phyloP scores from a whole-genome alignment of 257 asterid species.

The Scutellaria minor region DNA sequence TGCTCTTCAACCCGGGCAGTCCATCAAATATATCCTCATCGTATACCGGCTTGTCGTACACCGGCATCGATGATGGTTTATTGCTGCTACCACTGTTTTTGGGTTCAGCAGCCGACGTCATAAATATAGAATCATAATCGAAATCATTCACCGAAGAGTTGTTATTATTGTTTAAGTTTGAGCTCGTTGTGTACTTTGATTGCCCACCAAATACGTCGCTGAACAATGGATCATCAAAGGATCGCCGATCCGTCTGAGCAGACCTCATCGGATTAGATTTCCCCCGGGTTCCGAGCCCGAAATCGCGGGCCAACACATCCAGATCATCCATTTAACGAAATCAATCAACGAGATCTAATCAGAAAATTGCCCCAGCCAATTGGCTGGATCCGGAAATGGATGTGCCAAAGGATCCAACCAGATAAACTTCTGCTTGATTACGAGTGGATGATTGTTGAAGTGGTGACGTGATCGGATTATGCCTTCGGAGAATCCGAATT shows the following conservation, averaged over 20 bases:
- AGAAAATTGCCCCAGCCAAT: conserved; percentile 38
- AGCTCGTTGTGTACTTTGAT: conserved; percentile 57
- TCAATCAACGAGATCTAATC: conserved; percentile 50
- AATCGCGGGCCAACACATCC: conserved; percentile 75
- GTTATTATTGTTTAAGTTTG: conserved; percentile 38
- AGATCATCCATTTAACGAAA: conserved; percentile 78
- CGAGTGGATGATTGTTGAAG: conserved; percentile 27
- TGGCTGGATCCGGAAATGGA: conserved; percentile 51
- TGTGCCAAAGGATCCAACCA: conserved; percentile 28
- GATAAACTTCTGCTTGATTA: conserved; percentile 29
- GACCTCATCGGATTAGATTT: conserved; percentile 98
- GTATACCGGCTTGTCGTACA: conserved; percentile 92
- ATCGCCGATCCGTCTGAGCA: conserved; percentile 63
- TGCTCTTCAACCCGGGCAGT: conserved; percentile 86
- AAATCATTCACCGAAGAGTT: conserved; percentile 54
- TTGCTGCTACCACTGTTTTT: conserved; percentile 38
- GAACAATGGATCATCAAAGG: conserved; percentile 64
- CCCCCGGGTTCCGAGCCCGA: conserved; percentile 72
- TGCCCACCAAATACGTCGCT: conserved; percentile 80
- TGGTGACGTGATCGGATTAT: conserved; percentile 33
- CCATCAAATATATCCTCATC: conserved; percentile 96
- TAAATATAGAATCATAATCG: conserved; percentile 68
- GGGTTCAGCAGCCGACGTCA: conserved; percentile 43
- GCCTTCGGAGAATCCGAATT: conserved; percentile 31
- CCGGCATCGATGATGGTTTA: conserved; percentile 61